phyloP scores from a whole-genome alignment of 2,329 filamentous ascomycete species.

The Blastomyces emzantsi region DNA sequence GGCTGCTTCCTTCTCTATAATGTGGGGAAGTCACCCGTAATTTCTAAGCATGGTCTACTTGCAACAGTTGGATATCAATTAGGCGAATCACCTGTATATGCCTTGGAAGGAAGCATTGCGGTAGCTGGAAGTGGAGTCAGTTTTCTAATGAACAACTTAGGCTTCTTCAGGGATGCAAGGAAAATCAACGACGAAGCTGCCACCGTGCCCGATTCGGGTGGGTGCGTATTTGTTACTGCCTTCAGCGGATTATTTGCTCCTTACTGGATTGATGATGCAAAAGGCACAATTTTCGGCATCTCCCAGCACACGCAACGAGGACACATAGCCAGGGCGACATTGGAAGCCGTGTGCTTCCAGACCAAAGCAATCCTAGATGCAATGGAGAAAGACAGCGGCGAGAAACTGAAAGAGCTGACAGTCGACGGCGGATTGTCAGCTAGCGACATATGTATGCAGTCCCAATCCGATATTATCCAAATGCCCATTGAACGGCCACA shows the following conservation, averaged over 20 bases:
- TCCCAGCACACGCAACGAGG: conserved; percentile 77
- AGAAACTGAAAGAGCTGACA: conserved; percentile 63
- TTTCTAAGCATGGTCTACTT: conserved; percentile 72
- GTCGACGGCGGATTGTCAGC: conserved; percentile 86
- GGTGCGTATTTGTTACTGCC: conserved; percentile 78
- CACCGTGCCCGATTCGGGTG: conserved; percentile 65
- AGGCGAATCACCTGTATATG: conserved; percentile 64
- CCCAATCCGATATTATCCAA: conserved; percentile 75
- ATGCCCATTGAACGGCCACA: conserved; percentile 75
- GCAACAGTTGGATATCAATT: conserved; percentile 86
- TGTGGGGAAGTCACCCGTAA: conserved; percentile 73
- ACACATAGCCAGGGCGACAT: conserved; percentile 79
- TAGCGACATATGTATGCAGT: conserved; percentile 78
- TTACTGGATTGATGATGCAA: conserved; percentile 90
- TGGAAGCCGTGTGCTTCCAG: conserved; percentile 88
- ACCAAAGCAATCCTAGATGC: conserved; percentile 85
- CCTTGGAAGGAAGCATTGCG: conserved; percentile 74
- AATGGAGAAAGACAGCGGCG: conserved; percentile 78
- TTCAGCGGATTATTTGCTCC: conserved; percentile 87
- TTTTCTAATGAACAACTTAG: conserved; percentile 59
- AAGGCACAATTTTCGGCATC: conserved; percentile 74
- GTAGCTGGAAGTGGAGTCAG: conserved; percentile 75
- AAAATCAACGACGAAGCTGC: conserved; percentile 57
- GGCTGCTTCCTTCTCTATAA: conserved; percentile 88
- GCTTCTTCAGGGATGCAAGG: conserved; percentile 51